phyloP scores from a whole-genome alignment of 805 yeast genomes.

The Kodamaea jinghongensis region DNA sequence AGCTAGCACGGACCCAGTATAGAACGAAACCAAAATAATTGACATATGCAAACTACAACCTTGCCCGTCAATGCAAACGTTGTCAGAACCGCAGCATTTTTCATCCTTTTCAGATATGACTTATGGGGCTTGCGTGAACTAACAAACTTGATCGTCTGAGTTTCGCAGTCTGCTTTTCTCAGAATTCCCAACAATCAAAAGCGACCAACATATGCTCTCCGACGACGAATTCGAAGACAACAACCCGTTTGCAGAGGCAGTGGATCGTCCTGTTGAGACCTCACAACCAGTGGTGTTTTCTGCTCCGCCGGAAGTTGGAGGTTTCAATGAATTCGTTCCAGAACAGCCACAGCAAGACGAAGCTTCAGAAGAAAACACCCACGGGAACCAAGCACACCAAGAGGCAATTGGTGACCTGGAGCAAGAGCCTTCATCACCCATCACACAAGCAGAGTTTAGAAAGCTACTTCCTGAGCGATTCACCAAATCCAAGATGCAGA shows the following conservation, averaged over 20 bases:
- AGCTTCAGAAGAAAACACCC: slow-evolving; percentile 9
- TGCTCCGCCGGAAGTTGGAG: background rate
- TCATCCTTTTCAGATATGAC: no score
- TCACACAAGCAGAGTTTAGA: slow-evolving; percentile 42
- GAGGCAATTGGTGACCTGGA: slow-evolving; percentile 1
- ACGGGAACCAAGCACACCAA: slow-evolving; percentile 17
- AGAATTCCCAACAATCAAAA: background rate
- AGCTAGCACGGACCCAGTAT: no score
- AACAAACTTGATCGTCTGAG: no score
- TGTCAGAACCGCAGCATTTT: no score
- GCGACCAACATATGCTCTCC: slow-evolving; percentile 1
- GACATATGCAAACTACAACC: no score
- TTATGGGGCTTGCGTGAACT: no score
- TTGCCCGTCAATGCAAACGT: no score
- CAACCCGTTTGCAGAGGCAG: slow-evolving; percentile 41
- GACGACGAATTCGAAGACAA: slow-evolving; percentile 39
- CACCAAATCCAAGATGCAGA: slow-evolving; percentile 41
- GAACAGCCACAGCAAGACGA: slow-evolving; percentile 5
- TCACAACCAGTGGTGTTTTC: no score
- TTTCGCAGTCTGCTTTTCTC: background rate
- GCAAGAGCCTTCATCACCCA: slow-evolving; percentile 7
- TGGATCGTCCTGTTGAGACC: slow-evolving; percentile 6
- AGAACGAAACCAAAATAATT: no score
- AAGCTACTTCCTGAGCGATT: slow-evolving; percentile 51
- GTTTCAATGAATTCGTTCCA: background rate